Base-by-base conservation (phyloP, 345 rosid genomes). In the Triadica sebifera region DNA sequence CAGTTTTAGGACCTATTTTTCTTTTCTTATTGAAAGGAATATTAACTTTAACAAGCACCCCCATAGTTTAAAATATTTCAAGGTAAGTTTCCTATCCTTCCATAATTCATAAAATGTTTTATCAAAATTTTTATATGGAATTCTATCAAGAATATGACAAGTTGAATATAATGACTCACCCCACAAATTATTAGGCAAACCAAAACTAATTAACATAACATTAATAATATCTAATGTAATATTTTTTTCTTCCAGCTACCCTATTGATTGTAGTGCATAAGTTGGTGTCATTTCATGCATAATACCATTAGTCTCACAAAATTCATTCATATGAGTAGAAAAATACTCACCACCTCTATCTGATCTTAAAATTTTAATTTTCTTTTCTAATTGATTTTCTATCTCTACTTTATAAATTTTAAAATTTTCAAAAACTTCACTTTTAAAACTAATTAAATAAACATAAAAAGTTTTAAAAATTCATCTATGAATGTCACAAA, bases 51-150 rank as follows among this genome's bases (percentile, higher is more conserved):
- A 38, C 24, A 63, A 24, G 5, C 62, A 73, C 12, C 41, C 71
- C 16, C n/a, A 65, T 19, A 72, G 46, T 47, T 72, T 60, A 4
- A 72, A 39, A 60, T 13, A 61, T 8, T 72, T 72, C 0, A 61
- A 10, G 9, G 17, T 6, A 3, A 12, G 10, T 0, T 59, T 72
- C 2, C 1, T 24, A 60, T 25, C 34, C 0, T 60, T 60, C 25
- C 34, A 16, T 19, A 59, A n/a, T 41, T 34, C 29, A 61, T 24
- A 72, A 10, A 59, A 58, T 0, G 12, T 61, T 59, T 59, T 13
- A 13, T 59, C 7, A 20, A 2, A 1, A 41, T 39, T 19, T 41
- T 43, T 71, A 24, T 57, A 15, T 11, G 38, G 38, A 12, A 57
- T 10, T 22, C 15, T 71, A 20, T 71, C 56, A 11, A 39, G 2